Evolutionary conservation across 257 asterid genomes (phyloP).

Genomic region (Solanum tarapatanum): DNA sequence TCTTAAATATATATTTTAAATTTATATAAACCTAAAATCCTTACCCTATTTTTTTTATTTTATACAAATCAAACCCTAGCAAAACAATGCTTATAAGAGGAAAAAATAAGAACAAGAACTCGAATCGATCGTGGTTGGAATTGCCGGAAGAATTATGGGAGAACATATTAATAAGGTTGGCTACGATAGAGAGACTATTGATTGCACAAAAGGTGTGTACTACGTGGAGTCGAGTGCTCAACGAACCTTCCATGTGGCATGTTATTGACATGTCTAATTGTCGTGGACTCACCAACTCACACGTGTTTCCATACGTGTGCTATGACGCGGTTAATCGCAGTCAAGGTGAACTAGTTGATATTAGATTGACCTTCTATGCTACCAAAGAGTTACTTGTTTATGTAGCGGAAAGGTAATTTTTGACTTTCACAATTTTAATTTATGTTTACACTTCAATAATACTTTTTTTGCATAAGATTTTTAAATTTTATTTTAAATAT

Average conservation of each 20-base stretch:
- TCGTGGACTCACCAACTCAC: not conserved
- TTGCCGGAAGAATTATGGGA: slow-evolving; percentile 23
- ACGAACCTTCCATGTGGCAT: slow-evolving; percentile 34
- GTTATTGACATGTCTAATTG: slow-evolving; percentile 12
- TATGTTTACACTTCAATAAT: too few species aligned
- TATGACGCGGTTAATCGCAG: slow-evolving; percentile 33
- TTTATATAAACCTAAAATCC: not conserved
- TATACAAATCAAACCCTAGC: not conserved
- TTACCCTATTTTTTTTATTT: not conserved
- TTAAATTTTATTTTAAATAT: too few species aligned
- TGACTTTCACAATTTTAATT: not conserved
- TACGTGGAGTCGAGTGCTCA: slow-evolving; percentile 32
- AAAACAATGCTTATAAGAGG: not conserved
- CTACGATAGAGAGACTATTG: slow-evolving; percentile 24
- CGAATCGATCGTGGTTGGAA: not conserved
- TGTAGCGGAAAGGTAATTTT: slow-evolving; percentile 21
- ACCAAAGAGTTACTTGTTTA: slow-evolving; percentile 19
- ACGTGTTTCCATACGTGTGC: slow-evolving; percentile 12
- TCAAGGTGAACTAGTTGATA: slow-evolving; percentile 27
- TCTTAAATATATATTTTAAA: not conserved
- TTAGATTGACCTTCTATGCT: slow-evolving; percentile 13
- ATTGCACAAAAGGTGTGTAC: slow-evolving; percentile 31
- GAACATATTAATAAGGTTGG: slow-evolving; percentile 33
- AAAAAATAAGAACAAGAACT: not conserved
- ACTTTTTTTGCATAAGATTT: not conserved